phyloP scores from a whole-genome alignment of 2,329 filamentous ascomycete species.

The Fusarium continuum region DNA sequence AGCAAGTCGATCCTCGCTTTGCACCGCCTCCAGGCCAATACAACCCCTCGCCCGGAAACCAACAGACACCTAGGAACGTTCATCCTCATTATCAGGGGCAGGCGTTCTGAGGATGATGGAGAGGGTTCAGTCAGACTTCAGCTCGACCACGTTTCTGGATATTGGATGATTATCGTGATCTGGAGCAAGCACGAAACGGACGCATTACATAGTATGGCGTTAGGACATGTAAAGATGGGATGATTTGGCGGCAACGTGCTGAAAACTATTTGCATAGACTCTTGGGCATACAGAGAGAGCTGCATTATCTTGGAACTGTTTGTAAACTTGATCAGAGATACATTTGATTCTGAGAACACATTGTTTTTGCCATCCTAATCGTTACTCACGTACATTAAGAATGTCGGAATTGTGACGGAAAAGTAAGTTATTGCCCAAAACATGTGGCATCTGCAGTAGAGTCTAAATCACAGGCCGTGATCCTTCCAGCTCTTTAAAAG shows the following conservation, averaged over 20 bases:
- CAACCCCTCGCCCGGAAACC: constrained; percentile 24
- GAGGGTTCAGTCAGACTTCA: background rate
- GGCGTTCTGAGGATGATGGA: constrained; percentile 43
- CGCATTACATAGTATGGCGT: constrained; percentile 34
- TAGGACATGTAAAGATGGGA: constrained; percentile 13
- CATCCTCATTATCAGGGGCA: constrained; percentile 51
- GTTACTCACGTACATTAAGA: too few species aligned
- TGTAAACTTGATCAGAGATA: constrained; percentile 14
- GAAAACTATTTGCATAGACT: constrained; percentile 28
- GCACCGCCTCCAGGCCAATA: constrained; percentile 48
- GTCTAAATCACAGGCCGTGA: too few species aligned
- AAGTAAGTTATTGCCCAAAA: background rate
- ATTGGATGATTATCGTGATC: constrained; percentile 15
- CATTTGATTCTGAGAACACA: constrained; percentile 8
- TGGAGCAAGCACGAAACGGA: constrained; percentile 23
- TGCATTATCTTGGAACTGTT: constrained; percentile 11
- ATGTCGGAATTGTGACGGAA: too few species aligned
- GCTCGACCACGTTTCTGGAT: constrained; percentile 5
- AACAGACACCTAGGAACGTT: constrained; percentile 35
- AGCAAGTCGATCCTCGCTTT: constrained; percentile 42
- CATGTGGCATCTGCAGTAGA: too few species aligned
- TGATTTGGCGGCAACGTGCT: constrained; percentile 21
- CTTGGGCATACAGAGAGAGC: constrained; percentile 15
- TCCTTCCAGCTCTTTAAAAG: too few species aligned
- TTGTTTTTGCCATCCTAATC: background rate